Percentiles rank a stretch among this genome's conserved stretches.
Conservation (phyloP, 192 early-diverging fungal genomes). For the Coemansia guatemalensis region DNA sequence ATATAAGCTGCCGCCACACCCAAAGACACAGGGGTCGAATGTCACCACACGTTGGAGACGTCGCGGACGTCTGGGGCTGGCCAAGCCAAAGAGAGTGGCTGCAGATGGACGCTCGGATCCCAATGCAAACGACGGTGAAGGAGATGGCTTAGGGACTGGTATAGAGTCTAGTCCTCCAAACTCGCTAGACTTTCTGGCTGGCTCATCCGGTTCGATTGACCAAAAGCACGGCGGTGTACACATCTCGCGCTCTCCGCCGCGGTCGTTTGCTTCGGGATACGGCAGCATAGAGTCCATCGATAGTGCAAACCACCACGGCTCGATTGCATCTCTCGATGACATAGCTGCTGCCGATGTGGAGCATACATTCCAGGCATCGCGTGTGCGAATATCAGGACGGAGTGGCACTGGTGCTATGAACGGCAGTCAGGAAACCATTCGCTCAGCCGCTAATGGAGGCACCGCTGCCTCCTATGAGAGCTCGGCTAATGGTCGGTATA, state of each 20-base stretch:
- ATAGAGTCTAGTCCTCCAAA: constrained; percentile 15
- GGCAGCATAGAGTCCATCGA: constrained; percentile 20
- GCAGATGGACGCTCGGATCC: constrained; percentile 16
- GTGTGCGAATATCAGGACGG: constrained; percentile 1
- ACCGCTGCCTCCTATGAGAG: constrained; percentile 9
- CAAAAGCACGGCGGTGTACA: constrained; percentile 7
- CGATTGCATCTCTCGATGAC: constrained; percentile 28
- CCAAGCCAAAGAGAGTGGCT: constrained; percentile 40
- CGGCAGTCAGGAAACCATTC: constrained; percentile 4
- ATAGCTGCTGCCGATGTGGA: constrained; percentile 23
- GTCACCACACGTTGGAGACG: constrained; percentile 45
- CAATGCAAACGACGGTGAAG: constrained; percentile 9
- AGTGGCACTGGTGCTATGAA: not conserved
- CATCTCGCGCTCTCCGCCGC: constrained; percentile 21
- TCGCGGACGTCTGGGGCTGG: constrained; percentile 45
- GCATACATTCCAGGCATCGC: constrained; percentile 28
- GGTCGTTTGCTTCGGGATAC: constrained; percentile 10
- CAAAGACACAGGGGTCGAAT: constrained; percentile 33
- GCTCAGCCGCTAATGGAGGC: not conserved
- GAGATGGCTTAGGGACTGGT: constrained; percentile 7
- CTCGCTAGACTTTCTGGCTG: constrained; percentile 28
- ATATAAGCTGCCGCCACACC: constrained; percentile 38
- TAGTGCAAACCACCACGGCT: constrained; percentile 12
- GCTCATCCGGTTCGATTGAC: constrained; percentile 19
- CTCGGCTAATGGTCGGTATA: constrained; percentile 12